Conservation (phyloP, 192 early-diverging fungal species). For the Allomyces arbusculus region DNA sequence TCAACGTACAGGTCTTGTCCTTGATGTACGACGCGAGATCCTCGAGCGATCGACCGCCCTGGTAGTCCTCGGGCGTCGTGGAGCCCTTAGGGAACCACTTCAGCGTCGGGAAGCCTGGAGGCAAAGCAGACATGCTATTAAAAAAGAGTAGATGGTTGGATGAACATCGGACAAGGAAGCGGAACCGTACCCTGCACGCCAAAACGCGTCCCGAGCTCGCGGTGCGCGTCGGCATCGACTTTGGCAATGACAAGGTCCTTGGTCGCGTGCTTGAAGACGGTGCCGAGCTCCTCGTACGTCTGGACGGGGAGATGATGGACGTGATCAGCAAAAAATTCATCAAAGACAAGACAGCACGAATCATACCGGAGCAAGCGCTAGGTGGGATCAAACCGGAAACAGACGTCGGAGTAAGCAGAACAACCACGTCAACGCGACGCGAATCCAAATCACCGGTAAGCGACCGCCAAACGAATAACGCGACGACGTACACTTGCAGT, state of each 20-base stretch:
- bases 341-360: slow-evolving; percentile 1
- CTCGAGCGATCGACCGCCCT: slow-evolving; percentile 62
- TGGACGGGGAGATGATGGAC: not conserved
- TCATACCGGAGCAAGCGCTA: slow-evolving; percentile 22
- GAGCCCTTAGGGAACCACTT: slow-evolving; percentile 83
- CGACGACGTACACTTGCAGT: slow-evolving; percentile 35
- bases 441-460: not conserved
- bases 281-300: slow-evolving; percentile 61
- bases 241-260: slow-evolving; percentile 74
- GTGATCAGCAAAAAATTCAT: slow-evolving; percentile 2
- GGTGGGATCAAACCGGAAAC: no score
- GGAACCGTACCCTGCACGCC: slow-evolving; percentile 30
- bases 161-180: no score
- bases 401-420: no score
- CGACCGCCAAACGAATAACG: not conserved
- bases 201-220: slow-evolving; percentile 55
- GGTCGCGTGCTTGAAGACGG: slow-evolving; percentile 47
- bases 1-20: slow-evolving; percentile 50
- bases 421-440: no score
- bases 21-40: slow-evolving; percentile 50
- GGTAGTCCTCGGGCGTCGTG: slow-evolving; percentile 35
- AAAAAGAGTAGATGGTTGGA: no score
- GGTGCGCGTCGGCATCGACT: slow-evolving; percentile 56
- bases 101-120: slow-evolving; percentile 59
- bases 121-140: no score